phyloP scores from a whole-genome alignment of 805 yeast genomes.

The Phaffomyces thermotolerans region DNA sequence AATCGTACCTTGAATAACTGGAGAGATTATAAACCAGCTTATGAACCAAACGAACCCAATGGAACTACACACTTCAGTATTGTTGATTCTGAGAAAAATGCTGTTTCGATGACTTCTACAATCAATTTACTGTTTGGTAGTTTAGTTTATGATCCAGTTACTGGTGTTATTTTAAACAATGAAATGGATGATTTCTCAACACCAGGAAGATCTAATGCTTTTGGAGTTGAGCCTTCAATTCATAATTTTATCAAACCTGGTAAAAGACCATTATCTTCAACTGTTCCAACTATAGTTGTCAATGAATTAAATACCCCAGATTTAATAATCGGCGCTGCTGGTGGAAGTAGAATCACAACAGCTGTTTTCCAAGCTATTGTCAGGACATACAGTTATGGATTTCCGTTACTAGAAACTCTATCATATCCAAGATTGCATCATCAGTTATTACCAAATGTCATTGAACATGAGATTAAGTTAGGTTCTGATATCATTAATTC shows the following conservation, averaged over 20 bases:
- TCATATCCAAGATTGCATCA: conserved; percentile 84
- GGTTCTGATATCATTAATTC: conserved; percentile 33
- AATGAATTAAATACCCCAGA: conserved; percentile 44
- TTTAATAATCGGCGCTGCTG: conserved; percentile 83
- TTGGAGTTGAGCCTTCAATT: conserved; percentile 72
- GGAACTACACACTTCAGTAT: conserved; percentile 89
- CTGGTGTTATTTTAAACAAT: conserved; percentile 80
- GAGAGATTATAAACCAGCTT: conserved; percentile 73
- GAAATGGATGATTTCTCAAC: conserved; percentile 94
- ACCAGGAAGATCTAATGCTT: conserved; percentile 64
- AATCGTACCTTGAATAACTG: conserved; percentile 52
- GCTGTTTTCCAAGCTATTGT: conserved; percentile 77
- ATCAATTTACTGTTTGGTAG: conserved; percentile 82
- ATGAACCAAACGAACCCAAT: conserved; percentile 69
- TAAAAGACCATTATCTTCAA: conserved; percentile 80
- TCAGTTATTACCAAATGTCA: conserved; percentile 70
- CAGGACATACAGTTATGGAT: conserved; percentile 49
- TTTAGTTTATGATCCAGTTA: conserved; percentile 65
- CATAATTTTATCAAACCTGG: conserved; percentile 70
- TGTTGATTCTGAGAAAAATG: conserved; percentile 65
- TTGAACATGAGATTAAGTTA: conserved; percentile 53
- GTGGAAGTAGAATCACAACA: conserved; percentile 84
- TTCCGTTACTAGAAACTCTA: conserved; percentile 58
- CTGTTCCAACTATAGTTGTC: conserved; percentile 66
- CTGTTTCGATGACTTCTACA: conserved; percentile 85